Evolutionary conservation across 176 grass and related monocot species (phyloP).

Genomic region (Cenchrus americanus): DNA sequence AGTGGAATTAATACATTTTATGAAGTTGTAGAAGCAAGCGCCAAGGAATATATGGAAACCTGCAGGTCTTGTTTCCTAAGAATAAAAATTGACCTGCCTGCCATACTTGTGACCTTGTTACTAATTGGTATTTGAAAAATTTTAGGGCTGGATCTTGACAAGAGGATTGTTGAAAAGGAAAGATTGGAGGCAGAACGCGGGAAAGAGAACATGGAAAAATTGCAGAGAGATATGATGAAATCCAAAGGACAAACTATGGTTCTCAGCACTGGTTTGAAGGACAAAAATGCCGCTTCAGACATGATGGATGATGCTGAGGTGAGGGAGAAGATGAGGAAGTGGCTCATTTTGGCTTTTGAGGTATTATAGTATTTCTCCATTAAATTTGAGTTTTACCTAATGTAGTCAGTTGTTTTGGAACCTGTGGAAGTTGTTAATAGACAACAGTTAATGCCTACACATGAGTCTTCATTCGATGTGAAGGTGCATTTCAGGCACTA

Average conservation of each 20-base stretch:
- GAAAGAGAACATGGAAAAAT: constrained; percentile 79
- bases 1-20: constrained; percentile 75
- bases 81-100: background rate
- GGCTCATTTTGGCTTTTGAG: constrained; percentile 70
- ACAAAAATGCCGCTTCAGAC: constrained; percentile 48
- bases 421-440: background rate
- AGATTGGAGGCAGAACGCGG: constrained; percentile 68
- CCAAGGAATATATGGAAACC: constrained; percentile 87
- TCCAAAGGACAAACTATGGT: constrained; percentile 88
- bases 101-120: constrained; percentile 14
- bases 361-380: constrained; percentile 2
- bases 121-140: constrained; percentile 22
- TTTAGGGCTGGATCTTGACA: constrained; percentile 93
- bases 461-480: background rate
- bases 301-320: constrained; percentile 65
- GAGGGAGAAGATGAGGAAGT: constrained; percentile 85
- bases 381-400: constrained; percentile 8
- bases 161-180: constrained; percentile 85
- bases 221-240: constrained; percentile 86
- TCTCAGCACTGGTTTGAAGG: constrained; percentile 86
- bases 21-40: constrained; percentile 75
- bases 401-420: background rate
- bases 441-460: background rate
- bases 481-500: background rate
- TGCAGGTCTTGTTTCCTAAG: constrained; percentile 60